A percentile compares a stretch with the other conserved stretches of the same genome.
Evolutionary conservation across 139 green algal genomes (phyloP).

Genomic region (Coelastrella sp.): DNA sequence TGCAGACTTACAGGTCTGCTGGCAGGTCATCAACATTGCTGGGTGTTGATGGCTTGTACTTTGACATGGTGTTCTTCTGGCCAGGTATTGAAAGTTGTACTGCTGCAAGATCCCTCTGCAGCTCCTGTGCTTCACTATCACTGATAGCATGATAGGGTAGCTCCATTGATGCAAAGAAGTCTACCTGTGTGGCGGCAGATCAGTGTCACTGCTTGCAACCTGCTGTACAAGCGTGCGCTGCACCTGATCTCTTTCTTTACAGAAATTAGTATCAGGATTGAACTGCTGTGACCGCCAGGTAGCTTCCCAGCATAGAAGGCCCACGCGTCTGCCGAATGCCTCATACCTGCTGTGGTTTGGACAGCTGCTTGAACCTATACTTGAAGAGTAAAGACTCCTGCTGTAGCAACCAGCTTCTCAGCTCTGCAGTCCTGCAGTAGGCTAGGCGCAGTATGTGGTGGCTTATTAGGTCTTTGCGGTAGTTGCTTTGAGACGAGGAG

Average conservation of each 20-base stretch:
- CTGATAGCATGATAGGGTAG: conserved; percentile 73
- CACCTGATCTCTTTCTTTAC: not conserved
- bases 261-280: too few relatives aligned
- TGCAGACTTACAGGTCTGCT: not conserved
- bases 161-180: conserved; percentile 37
- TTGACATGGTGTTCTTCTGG: too few relatives aligned
- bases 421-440: conserved; percentile 92
- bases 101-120: not conserved
- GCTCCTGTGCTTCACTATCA: conserved; percentile 56
- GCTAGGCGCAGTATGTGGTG: conserved; percentile 96
- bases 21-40: not conserved
- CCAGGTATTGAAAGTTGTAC: too few relatives aligned
- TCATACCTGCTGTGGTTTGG: conserved; percentile 48
- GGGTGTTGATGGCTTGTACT: not conserved
- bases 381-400: conserved; percentile 90
- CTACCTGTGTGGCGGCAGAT: not conserved
- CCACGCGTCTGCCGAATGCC: not conserved
- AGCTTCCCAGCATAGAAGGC: too few relatives aligned
- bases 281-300: too few relatives aligned
- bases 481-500: conserved; percentile 54
- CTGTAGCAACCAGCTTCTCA: conserved; percentile 90
- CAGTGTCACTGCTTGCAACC: not conserved
- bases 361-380: conserved; percentile 59
- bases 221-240: not conserved
- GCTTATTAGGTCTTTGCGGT: conserved; percentile 77